A percentile compares a stretch with the other conserved stretches of the same genome.
Evolutionary conservation across 1,284 basidiomycete genomes (phyloP).

Genomic region (Uromyces viciae-fabae): DNA sequence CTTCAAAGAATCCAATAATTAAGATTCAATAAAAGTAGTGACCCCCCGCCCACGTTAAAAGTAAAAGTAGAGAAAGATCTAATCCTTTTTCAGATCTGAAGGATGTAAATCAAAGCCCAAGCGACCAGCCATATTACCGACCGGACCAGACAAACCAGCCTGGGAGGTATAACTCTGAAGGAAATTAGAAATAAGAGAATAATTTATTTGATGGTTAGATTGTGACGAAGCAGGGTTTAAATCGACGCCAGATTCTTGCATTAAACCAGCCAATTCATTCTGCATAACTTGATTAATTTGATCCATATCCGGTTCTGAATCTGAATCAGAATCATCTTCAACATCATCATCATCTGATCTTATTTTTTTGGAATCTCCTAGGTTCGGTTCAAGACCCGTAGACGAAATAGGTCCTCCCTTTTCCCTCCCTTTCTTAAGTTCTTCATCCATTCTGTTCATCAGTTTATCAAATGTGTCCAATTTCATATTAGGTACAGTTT

Average conservation of each 20-base stretch:
- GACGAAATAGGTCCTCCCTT: conserved; percentile 32
- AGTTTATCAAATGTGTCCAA: conserved; percentile 88
- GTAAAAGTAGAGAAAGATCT: background rate
- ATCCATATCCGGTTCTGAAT: conserved; percentile 61
- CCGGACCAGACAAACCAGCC: conserved; percentile 77
- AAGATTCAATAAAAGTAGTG: too few species aligned
- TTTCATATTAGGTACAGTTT: too few species aligned
- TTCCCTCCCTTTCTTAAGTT: conserved; percentile 60
- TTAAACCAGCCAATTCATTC: conserved; percentile 67
- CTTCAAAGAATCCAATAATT: too few species aligned
- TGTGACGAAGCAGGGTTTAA: conserved; percentile 54
- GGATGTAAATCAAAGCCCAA: conserved; percentile 58
- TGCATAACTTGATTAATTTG: conserved; percentile 79
- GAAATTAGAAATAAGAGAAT: conserved; percentile 88
- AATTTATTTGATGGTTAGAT: conserved; percentile 65
- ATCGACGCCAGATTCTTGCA: conserved; percentile 60
- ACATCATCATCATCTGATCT: conserved; percentile 30
- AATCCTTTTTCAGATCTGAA: background rate
- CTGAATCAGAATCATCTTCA: conserved; percentile 59
- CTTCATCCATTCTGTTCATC: conserved; percentile 88
- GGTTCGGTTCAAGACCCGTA: background rate
- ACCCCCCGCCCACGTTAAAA: too few species aligned
- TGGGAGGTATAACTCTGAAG: conserved; percentile 89
- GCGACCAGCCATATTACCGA: conserved; percentile 76
- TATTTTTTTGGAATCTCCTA: conserved; percentile 2